These are phyloP conservation scores for Fagus crenata DNA, from an alignment of 306 rosid genomes.

Conservation along the genomic window DNA sequence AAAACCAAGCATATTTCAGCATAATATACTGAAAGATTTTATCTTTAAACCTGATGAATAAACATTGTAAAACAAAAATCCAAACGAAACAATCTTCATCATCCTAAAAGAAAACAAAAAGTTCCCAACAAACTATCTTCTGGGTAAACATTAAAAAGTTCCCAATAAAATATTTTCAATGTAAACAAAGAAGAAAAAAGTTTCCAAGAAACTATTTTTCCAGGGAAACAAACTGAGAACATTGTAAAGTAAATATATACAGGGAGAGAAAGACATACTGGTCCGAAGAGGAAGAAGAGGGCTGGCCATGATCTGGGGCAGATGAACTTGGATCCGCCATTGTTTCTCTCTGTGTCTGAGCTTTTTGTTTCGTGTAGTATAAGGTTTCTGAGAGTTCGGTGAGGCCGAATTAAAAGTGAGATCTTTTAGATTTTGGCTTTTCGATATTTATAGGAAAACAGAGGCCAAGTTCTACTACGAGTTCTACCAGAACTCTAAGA, in stretches of 20 bases:
- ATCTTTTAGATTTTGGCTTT: too few species aligned
- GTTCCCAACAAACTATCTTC: not conserved
- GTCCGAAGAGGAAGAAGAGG: slow-evolving; percentile 26
- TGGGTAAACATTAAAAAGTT: too few species aligned
- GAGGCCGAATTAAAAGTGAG: not conserved
- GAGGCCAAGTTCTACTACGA: not conserved
- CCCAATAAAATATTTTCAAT: not conserved
- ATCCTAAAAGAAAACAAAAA: not conserved
- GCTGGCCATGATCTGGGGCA: slow-evolving; percentile 9
- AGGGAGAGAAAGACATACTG: slow-evolving; percentile 16
- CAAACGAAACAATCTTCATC: not conserved
- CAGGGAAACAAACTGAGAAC: not conserved
- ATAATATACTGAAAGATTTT: not conserved
- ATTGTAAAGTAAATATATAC: too few species aligned
- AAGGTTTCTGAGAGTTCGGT: not conserved
- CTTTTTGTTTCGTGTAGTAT: not conserved
- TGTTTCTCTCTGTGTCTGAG: not conserved
- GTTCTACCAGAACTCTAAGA: not conserved
- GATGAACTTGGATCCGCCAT: slow-evolving; percentile 28
- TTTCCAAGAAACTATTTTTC: not conserved
- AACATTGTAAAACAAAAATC: too few species aligned
- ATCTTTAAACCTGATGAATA: too few species aligned
- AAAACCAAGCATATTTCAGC: not conserved
- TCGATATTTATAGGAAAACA: not conserved
- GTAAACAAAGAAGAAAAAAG: not conserved